phyloP scores from a whole-genome alignment of 2,329 filamentous ascomycete genomes.

The Chrysoporthe puriensis region DNA sequence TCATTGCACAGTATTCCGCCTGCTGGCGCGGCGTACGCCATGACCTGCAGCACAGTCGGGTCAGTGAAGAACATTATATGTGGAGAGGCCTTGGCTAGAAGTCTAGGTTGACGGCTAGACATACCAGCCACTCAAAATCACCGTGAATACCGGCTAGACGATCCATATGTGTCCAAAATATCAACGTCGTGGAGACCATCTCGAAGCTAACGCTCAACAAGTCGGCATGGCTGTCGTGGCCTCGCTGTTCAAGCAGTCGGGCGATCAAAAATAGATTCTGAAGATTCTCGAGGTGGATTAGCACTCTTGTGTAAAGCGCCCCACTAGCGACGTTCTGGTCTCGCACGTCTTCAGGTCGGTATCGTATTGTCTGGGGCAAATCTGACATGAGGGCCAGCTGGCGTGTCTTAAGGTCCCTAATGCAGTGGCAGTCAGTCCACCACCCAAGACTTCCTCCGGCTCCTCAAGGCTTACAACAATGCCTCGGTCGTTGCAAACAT shows the following conservation, averaged over 20 bases:
- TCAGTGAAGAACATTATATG: not conserved
- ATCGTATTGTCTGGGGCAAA: slow-evolving; percentile 45
- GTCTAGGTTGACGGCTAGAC: slow-evolving; percentile 21
- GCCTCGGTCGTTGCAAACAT: slow-evolving; percentile 43
- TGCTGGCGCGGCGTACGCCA: slow-evolving; percentile 54
- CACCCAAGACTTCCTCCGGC: not conserved
- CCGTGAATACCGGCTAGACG: slow-evolving; percentile 45
- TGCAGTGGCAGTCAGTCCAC: not conserved
- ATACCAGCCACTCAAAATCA: slow-evolving; percentile 55
- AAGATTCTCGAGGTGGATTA: slow-evolving; percentile 54
- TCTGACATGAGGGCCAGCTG: slow-evolving; percentile 39
- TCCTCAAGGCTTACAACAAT: slow-evolving; percentile 34
- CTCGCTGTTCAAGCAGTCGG: slow-evolving; percentile 54
- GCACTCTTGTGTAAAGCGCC: slow-evolving; percentile 47
- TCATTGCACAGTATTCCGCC: slow-evolving; percentile 56
- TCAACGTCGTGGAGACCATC: slow-evolving; percentile 50
- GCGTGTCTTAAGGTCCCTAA: slow-evolving; percentile 42
- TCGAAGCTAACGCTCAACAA: slow-evolving; percentile 51
- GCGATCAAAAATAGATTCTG: slow-evolving; percentile 64
- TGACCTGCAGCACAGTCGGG: slow-evolving; percentile 40
- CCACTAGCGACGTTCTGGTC: slow-evolving; percentile 36
- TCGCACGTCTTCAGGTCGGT: slow-evolving; percentile 44
- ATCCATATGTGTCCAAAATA: slow-evolving; percentile 55
- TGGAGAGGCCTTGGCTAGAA: too few species aligned
- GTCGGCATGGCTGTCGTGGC: slow-evolving; percentile 42